Conservation (phyloP, 164 flowering plant species). For the Magnolia sinica region DNA sequence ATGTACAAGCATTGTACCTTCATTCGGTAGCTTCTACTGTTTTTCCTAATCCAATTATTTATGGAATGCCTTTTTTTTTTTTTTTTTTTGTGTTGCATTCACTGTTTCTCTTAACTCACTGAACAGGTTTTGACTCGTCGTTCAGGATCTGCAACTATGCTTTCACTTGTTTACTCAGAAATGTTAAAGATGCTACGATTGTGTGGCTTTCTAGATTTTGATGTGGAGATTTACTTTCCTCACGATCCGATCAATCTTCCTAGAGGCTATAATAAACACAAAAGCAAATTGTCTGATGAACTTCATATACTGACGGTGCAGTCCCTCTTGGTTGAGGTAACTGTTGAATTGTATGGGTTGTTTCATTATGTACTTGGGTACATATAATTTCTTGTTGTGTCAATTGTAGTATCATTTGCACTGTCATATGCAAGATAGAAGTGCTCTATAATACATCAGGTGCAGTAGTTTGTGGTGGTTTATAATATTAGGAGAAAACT, state of each 20-base stretch:
- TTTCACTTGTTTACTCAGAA: slow-evolving; percentile 74
- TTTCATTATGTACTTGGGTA: background rate
- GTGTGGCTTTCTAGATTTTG: slow-evolving; percentile 68
- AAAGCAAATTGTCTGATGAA: slow-evolving; percentile 71
- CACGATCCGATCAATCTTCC: slow-evolving; percentile 62
- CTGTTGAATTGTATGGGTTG: background rate
- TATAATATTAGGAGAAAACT: too few species aligned
- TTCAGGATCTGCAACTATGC: slow-evolving; percentile 70
- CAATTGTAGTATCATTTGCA: background rate
- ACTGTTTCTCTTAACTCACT: slow-evolving; percentile 6
- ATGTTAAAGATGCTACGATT: slow-evolving; percentile 71
- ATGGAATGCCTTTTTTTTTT: background rate
- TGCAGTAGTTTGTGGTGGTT: too few species aligned
- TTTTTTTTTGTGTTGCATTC: background rate
- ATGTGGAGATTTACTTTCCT: slow-evolving; percentile 71
- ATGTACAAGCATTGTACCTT: slow-evolving; percentile 66
- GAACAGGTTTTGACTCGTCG: slow-evolving; percentile 83
- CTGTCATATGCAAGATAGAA: background rate
- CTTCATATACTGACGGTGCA: slow-evolving; percentile 63
- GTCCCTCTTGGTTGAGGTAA: slow-evolving; percentile 60
- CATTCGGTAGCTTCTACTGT: slow-evolving; percentile 47
- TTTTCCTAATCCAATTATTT: background rate
- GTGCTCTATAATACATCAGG: background rate
- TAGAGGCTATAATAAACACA: slow-evolving; percentile 65
- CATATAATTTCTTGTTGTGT: background rate